phyloP scores from a whole-genome alignment of 495 filamentous ascomycete species.

The Margaritispora aquatica region DNA sequence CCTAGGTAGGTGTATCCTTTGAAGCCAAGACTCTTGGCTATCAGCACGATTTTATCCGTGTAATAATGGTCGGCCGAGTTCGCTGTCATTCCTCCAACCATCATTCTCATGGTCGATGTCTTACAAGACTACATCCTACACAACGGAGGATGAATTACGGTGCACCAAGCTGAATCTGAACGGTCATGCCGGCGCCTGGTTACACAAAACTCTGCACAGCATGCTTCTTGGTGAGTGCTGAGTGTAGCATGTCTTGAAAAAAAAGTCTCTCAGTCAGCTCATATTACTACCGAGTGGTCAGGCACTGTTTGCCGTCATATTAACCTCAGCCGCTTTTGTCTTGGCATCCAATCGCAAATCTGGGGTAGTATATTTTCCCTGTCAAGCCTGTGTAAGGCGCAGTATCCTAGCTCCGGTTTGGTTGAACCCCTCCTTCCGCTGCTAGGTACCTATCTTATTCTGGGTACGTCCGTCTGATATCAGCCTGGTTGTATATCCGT shows the following conservation, averaged over 20 bases:
- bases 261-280: background rate
- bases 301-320: background rate
- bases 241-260: background rate
- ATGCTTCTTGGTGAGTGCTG: background rate
- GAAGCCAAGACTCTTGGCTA: background rate
- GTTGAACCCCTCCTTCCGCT: background rate
- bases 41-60: background rate
- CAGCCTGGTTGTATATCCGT: background rate
- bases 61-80: background rate
- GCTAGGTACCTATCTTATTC: background rate
- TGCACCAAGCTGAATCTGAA: background rate
- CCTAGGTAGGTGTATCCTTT: background rate
- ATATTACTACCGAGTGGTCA: background rate
- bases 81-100: background rate
- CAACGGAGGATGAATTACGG: no score
- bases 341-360: background rate
- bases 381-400: background rate
- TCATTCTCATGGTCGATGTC: background rate
- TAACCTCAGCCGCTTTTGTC: slow-evolving; percentile 1
- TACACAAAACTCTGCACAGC: background rate
- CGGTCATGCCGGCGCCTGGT: background rate
- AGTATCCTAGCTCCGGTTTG: background rate
- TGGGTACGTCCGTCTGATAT: background rate
- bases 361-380: background rate
- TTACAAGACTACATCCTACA: background rate